Conservation (phyloP, 2,329 filamentous ascomycete species). For the Bipolaris bicolor region DNA sequence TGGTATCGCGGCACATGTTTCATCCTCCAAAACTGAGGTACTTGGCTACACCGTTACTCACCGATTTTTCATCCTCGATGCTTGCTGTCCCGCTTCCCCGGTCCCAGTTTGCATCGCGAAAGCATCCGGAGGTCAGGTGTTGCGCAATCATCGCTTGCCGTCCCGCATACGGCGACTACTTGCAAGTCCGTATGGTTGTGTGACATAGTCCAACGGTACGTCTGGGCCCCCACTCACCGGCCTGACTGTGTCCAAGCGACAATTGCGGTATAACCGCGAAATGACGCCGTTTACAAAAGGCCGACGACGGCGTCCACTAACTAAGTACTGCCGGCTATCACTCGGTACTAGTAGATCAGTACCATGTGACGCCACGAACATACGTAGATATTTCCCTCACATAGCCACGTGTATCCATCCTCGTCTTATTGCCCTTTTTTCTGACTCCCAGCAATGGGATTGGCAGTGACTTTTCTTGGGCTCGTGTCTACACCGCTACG, state of each 20-base stretch:
- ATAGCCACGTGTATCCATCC: neutral
- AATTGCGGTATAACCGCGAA: neutral
- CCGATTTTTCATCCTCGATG: slow-evolving; percentile 18
- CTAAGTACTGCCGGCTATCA: neutral
- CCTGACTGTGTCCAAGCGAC: neutral
- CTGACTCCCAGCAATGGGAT: neutral
- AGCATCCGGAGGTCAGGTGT: slow-evolving; percentile 18
- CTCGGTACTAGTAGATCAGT: neutral
- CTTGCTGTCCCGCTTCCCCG: slow-evolving; percentile 26
- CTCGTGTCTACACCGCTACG: neutral
- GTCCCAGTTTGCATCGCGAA: slow-evolving; percentile 13
- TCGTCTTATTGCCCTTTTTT: neutral
- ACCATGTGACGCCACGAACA: neutral
- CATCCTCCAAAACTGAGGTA: slow-evolving; percentile 9
- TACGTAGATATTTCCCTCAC: neutral
- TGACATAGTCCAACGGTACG: slow-evolving; percentile 16
- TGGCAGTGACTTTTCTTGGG: neutral
- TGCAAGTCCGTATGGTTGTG: slow-evolving; percentile 10
- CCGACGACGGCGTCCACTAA: neutral
- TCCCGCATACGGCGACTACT: slow-evolving; percentile 10
- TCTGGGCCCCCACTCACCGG: slow-evolving; percentile 5
- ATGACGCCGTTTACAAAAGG: neutral
- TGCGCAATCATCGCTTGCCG: slow-evolving; percentile 24
- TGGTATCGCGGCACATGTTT: slow-evolving; percentile 13
- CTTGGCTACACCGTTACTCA: slow-evolving; percentile 17